These are phyloP conservation scores for Lophium mytilinum DNA, from an alignment of 495 filamentous ascomycete species.

Conservation along the genomic window DNA sequence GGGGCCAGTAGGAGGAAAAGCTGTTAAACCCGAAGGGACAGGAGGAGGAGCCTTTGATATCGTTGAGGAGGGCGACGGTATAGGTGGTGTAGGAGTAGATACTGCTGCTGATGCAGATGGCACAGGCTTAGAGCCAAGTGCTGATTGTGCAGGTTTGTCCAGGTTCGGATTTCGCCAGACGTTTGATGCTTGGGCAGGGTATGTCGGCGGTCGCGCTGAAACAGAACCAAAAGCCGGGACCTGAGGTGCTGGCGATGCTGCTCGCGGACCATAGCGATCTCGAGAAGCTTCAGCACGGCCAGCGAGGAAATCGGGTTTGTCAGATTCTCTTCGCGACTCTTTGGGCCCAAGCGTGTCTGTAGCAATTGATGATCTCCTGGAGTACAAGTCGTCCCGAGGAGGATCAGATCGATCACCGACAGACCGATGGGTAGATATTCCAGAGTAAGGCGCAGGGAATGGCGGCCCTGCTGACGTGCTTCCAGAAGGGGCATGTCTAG, in stretches of 20 bases:
- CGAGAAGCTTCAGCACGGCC: constrained; percentile 37
- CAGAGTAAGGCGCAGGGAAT: constrained; percentile 10
- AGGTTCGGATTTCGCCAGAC: constrained; percentile 29
- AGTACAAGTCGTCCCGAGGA: constrained; percentile 10
- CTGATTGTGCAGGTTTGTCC: constrained; percentile 27
- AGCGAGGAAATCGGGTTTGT: constrained; percentile 34
- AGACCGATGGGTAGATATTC: constrained; percentile 5
- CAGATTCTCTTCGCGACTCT: constrained; percentile 39
- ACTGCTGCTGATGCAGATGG: neutral
- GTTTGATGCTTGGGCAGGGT: constrained; percentile 15
- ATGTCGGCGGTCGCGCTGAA: neutral
- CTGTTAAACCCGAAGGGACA: constrained; percentile 8
- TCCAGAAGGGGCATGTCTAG: constrained; percentile 6
- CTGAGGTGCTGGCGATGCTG: constrained; percentile 61
- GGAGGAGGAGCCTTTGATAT: neutral
- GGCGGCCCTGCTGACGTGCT: constrained; percentile 18
- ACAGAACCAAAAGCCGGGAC: constrained; percentile 54
- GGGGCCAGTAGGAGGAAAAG: constrained; percentile 28
- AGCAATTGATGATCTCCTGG: constrained; percentile 20
- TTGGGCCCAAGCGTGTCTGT: constrained; percentile 11
- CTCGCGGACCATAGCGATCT: constrained; percentile 33
- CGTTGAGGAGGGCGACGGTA: neutral
- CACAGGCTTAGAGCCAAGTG: constrained; percentile 6
- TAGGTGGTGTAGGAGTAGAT: neutral
- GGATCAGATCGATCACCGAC: constrained; percentile 7